Evolutionary conservation across 2,329 filamentous ascomycete species (phyloP).

Genomic region (Phaeosphaeriaceae sp.): DNA sequence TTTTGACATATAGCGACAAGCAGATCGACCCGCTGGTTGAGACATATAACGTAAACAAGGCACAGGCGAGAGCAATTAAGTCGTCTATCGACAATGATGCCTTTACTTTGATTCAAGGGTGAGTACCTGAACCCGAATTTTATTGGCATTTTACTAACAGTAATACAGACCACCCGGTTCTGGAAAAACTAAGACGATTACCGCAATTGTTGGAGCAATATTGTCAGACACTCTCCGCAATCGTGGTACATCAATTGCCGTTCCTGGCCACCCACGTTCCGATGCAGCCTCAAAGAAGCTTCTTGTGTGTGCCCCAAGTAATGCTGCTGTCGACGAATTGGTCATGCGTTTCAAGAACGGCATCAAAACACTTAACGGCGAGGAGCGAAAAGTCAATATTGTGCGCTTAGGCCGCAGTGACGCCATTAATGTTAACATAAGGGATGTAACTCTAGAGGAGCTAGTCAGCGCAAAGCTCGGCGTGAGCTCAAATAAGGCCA

Average conservation of each 20-base stretch:
- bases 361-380: slow-evolving; percentile 77
- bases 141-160: slow-evolving; percentile 22
- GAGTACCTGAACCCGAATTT: slow-evolving; percentile 23
- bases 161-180: slow-evolving; percentile 80
- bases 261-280: slow-evolving; percentile 44
- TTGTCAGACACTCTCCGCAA: slow-evolving; percentile 65
- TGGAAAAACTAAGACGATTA: slow-evolving; percentile 97
- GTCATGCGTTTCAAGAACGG: slow-evolving; percentile 91
- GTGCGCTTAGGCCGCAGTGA: slow-evolving; percentile 90
- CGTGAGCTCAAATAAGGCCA: slow-evolving; percentile 45
- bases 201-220: slow-evolving; percentile 91
- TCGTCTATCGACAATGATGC: slow-evolving; percentile 95
- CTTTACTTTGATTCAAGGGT: slow-evolving; percentile 94
- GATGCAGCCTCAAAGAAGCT: slow-evolving; percentile 75
- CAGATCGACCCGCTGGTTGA: slow-evolving; percentile 71
- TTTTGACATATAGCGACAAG: slow-evolving; percentile 79
- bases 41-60: slow-evolving; percentile 84
- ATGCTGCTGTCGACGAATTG: slow-evolving; percentile 94
- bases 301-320: slow-evolving; percentile 96
- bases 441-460: slow-evolving; percentile 92
- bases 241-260: slow-evolving; percentile 54
- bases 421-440: slow-evolving; percentile 86
- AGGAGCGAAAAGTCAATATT: slow-evolving; percentile 78
- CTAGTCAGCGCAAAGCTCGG: slow-evolving; percentile 77
- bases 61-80: slow-evolving; percentile 89